Conservation (phyloP, 1,139 yeast species). For the Zygoascus meyerae region DNA sequence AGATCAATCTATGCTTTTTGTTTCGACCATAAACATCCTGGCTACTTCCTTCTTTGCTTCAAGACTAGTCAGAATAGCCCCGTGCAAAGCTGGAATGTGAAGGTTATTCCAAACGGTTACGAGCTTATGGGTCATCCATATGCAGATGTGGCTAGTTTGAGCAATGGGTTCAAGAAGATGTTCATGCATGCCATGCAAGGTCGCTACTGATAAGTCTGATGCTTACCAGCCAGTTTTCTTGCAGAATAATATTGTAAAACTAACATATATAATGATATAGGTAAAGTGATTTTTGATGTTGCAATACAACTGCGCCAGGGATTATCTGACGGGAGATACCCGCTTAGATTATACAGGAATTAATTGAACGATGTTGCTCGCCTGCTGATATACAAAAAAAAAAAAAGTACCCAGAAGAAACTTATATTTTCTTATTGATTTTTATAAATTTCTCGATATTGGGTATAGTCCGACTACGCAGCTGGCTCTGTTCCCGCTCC, state of each 20-base stretch:
- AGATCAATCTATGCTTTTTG: slow-evolving; percentile 90
- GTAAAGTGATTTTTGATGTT: too few relatives aligned
- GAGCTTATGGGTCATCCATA: slow-evolving; percentile 72
- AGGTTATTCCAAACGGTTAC: slow-evolving; percentile 81
- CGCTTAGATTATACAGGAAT: too few relatives aligned
- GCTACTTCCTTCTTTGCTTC: slow-evolving; percentile 82
- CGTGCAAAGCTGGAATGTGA: slow-evolving; percentile 83
- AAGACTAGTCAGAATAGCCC: slow-evolving; percentile 69
- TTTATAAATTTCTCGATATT: too few relatives aligned
- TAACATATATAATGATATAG: too few relatives aligned
- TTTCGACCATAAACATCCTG: slow-evolving; percentile 85
- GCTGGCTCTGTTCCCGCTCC: too few relatives aligned
- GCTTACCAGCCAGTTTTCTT: not conserved
- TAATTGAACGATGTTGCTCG: too few relatives aligned
- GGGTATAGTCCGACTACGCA: too few relatives aligned
- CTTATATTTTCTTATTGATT: too few relatives aligned
- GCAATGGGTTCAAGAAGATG: slow-evolving; percentile 84
- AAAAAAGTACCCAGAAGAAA: too few relatives aligned
- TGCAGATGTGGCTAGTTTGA: slow-evolving; percentile 78
- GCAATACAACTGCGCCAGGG: not conserved
- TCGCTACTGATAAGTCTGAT: not conserved
- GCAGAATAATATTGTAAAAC: too few relatives aligned
- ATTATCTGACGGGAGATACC: too few relatives aligned
- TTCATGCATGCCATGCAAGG: slow-evolving; percentile 10
- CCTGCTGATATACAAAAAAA: too few relatives aligned